Conservation (phyloP, 2,329 filamentous ascomycete genomes). For the Epicoccum nigrum region DNA sequence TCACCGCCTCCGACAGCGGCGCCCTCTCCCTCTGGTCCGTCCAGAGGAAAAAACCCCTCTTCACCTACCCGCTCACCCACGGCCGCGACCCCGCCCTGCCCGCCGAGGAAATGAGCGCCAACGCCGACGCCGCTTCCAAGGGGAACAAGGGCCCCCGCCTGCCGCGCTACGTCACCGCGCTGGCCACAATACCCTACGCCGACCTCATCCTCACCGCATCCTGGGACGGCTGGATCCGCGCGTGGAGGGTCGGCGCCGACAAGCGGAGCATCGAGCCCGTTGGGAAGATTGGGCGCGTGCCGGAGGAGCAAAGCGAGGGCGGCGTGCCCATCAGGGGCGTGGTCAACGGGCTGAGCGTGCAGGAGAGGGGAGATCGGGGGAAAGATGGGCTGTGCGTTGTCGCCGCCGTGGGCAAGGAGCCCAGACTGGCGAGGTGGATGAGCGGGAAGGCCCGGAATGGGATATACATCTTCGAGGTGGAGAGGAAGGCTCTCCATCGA, state of each 20-base stretch:
- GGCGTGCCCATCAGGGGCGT: constrained; percentile 68
- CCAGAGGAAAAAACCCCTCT: constrained; percentile 93
- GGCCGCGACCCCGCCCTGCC: constrained; percentile 77
- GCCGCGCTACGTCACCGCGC: constrained; percentile 88
- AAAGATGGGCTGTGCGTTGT: constrained; percentile 79
- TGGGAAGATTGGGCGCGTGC: constrained; percentile 65
- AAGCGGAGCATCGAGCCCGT: constrained; percentile 77
- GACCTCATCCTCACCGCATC: constrained; percentile 90
- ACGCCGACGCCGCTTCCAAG: constrained; percentile 61
- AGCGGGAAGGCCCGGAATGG: constrained; percentile 73
- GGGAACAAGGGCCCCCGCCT: constrained; percentile 58
- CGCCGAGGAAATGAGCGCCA: constrained; percentile 73
- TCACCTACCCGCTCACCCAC: constrained; percentile 79
- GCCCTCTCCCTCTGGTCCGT: constrained; percentile 84
- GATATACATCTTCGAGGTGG: constrained; percentile 85
- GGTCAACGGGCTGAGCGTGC: constrained; percentile 85
- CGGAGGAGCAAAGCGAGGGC: constrained; percentile 26
- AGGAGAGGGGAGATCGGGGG: constrained; percentile 80
- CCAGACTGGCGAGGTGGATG: constrained; percentile 84
- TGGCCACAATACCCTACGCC: constrained; percentile 85
- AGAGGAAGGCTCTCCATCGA: constrained; percentile 46
- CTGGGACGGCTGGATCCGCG: constrained; percentile 88
- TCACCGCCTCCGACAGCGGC: constrained; percentile 93
- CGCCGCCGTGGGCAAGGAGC: constrained; percentile 85
- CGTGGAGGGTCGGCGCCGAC: constrained; percentile 77